phyloP scores from a whole-genome alignment of 164 flowering plant species.

The Magnolia kwangsiensis region DNA sequence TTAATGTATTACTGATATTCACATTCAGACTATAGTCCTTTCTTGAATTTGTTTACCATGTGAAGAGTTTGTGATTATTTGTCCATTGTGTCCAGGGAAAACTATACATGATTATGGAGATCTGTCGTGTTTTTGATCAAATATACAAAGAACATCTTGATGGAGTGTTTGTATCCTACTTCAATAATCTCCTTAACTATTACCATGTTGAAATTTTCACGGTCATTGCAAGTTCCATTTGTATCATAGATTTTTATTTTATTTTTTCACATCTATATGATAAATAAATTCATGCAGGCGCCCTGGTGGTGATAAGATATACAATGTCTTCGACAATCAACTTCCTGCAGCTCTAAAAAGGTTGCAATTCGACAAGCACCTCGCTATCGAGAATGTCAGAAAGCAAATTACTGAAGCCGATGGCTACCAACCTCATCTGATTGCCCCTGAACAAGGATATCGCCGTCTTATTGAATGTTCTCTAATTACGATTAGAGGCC shows the following conservation, averaged over 20 bases:
- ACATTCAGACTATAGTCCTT: background rate
- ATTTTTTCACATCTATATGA: background rate
- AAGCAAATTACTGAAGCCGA: slow-evolving; percentile 83
- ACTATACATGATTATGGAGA: slow-evolving; percentile 67
- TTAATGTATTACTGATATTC: no score
- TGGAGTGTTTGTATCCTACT: slow-evolving; percentile 57
- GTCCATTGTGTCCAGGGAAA: slow-evolving; percentile 56
- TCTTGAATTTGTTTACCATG: background rate
- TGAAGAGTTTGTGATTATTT: slow-evolving; percentile 8
- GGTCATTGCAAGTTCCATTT: no score
- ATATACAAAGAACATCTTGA: slow-evolving; percentile 81
- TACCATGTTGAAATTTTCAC: background rate
- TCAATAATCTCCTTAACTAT: background rate
- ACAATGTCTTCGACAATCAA: slow-evolving; percentile 75
- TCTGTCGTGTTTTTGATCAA: slow-evolving; percentile 70
- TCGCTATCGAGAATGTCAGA: slow-evolving; percentile 71
- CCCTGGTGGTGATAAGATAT: slow-evolving; percentile 78
- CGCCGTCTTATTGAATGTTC: slow-evolving; percentile 92
- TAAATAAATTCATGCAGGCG: slow-evolving; percentile 39
- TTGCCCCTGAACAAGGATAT: slow-evolving; percentile 89
- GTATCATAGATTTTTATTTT: no score
- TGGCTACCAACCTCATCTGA: slow-evolving; percentile 82
- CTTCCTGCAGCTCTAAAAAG: slow-evolving; percentile 82
- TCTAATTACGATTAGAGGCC: slow-evolving; percentile 72
- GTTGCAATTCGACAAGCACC: slow-evolving; percentile 81